Evolutionary conservation across 768 basidiomycete genomes (phyloP).

Genomic region (Serendipita sp.): DNA sequence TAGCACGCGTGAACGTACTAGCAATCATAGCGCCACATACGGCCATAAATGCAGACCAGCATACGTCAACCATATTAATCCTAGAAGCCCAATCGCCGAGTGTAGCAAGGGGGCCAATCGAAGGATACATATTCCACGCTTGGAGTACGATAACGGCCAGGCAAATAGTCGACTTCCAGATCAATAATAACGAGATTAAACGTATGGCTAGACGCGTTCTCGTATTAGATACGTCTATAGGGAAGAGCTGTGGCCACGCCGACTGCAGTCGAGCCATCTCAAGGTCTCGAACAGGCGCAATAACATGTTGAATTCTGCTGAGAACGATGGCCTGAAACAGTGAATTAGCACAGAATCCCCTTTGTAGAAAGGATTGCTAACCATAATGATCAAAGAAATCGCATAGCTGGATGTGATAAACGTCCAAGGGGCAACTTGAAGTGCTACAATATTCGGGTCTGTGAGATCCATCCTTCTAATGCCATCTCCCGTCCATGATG

Average conservation of each 20-base stretch:
- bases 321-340: conserved; percentile 43
- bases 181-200: conserved; percentile 44
- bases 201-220: conserved; percentile 43
- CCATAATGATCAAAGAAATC: conserved; percentile 49
- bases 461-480: not conserved
- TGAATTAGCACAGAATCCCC: not conserved
- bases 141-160: conserved; percentile 49
- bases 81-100: conserved; percentile 31
- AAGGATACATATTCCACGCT: conserved; percentile 29
- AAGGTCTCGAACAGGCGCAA: conserved; percentile 43
- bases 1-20: conserved; percentile 48
- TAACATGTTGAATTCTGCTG: conserved; percentile 64
- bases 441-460: conserved; percentile 9
- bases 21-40: conserved; percentile 49
- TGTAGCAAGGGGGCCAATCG: conserved; percentile 19
- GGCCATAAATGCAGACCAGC: conserved; percentile 59
- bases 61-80: conserved; percentile 44
- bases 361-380: conserved; percentile 18
- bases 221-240: conserved; percentile 46
- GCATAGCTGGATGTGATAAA: conserved; percentile 66
- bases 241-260: conserved; percentile 32
- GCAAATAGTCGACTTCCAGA: conserved; percentile 38
- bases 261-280: conserved; percentile 14
- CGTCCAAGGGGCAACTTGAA: conserved; percentile 46
- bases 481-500: conserved; percentile 2